Evolutionary conservation across 1,139 yeast species (phyloP).

Genomic region (Debaryomycetaceae sp.): DNA sequence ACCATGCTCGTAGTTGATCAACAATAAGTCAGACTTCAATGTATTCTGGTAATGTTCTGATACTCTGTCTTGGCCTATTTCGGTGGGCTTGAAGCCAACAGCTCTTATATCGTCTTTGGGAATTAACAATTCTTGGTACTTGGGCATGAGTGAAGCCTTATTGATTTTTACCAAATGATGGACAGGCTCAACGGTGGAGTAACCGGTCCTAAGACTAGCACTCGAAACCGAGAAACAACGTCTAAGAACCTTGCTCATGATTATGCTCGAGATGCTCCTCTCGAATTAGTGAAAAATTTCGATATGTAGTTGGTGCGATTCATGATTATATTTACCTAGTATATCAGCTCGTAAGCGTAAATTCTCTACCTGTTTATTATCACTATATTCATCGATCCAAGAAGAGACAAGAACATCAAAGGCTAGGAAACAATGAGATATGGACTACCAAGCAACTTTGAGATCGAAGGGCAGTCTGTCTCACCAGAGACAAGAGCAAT

Average conservation of each 20-base stretch:
- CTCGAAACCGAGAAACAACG: conserved; percentile 48
- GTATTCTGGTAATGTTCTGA: conserved; percentile 72
- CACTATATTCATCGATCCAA: neutral
- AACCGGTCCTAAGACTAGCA: conserved; percentile 55
- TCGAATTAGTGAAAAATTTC: conserved; percentile 2
- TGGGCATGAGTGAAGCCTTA: conserved; percentile 67
- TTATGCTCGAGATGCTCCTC: conserved; percentile 1
- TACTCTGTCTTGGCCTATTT: conserved; percentile 77
- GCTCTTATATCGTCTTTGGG: conserved; percentile 72
- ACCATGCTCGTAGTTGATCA: conserved; percentile 73
- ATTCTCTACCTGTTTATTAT: neutral
- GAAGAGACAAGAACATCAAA: neutral
- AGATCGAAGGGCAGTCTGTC: conserved; percentile 12
- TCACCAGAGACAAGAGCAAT: neutral
- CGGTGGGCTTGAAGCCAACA: conserved; percentile 70
- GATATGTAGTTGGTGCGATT: no score
- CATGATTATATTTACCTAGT: conserved; percentile 2
- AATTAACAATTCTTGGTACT: conserved; percentile 61
- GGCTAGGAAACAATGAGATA: conserved; percentile 17
- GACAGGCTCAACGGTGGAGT: conserved; percentile 82
- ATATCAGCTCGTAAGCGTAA: neutral
- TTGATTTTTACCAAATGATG: conserved; percentile 81
- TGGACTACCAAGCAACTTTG: conserved; percentile 25
- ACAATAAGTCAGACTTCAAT: conserved; percentile 69
- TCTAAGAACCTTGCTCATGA: conserved; percentile 9